Evolutionary conservation across 139 green algal genomes (phyloP).

Genomic region (Bryopsis sp.): DNA sequence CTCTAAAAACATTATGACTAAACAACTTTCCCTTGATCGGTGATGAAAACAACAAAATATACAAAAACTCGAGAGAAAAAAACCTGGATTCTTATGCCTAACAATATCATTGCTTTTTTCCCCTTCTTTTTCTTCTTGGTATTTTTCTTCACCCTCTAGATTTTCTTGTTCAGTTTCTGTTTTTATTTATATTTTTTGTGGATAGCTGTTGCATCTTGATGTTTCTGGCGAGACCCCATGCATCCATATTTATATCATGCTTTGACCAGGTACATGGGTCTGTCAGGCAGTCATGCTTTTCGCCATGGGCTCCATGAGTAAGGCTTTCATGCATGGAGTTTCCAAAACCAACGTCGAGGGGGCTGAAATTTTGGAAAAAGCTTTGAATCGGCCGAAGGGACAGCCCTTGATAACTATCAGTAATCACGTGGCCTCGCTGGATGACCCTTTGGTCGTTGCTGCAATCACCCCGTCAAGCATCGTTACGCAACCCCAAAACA

Average conservation of each 20-base stretch:
- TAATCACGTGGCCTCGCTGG: conserved; percentile 81
- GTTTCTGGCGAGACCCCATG: no score
- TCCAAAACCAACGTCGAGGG: conserved; percentile 13
- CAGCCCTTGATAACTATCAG: conserved; percentile 70
- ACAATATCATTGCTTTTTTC: no score
- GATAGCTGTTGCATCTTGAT: no score
- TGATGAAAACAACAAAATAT: no score
- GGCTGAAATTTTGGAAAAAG: conserved; percentile 34
- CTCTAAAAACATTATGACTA: not conserved
- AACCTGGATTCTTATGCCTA: no score
- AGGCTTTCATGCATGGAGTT: not conserved
- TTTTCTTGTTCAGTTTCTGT: no score
- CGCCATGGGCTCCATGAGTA: not conserved
- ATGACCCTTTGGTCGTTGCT: conserved; percentile 75
- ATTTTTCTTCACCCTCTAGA: no score
- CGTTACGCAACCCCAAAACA: conserved; percentile 27
- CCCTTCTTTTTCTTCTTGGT: no score
- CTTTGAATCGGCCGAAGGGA: conserved; percentile 33
- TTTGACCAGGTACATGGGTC: no score
- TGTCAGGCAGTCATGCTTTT: not conserved
- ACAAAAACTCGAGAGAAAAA: no score
- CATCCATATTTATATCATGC: no score
- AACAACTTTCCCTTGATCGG: not conserved
- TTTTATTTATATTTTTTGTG: no score
- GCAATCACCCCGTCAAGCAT: conserved; percentile 50